Conservation (phyloP, 306 rosid species). For the Castanospermum australe region DNA sequence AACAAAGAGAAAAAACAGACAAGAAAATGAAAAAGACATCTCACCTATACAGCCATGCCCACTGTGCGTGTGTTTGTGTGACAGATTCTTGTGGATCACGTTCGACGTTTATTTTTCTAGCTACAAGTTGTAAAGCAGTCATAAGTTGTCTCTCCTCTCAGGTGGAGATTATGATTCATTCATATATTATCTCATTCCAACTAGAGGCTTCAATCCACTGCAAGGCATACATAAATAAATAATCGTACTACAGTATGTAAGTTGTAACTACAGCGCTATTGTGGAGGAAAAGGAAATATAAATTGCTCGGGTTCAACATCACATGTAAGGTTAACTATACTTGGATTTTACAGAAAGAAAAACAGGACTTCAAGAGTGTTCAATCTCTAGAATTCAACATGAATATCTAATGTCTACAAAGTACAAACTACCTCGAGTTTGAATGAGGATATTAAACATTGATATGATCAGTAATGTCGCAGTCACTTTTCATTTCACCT, state of each 20-base stretch:
- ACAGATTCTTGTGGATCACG: slow-evolving; percentile 18
- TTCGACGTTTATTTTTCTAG: not conserved
- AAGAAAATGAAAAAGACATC: slow-evolving; percentile 24
- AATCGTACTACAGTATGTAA: no score
- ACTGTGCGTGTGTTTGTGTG: not conserved
- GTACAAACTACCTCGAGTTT: not conserved
- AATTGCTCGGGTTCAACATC: slow-evolving; percentile 10
- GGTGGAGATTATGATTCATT: slow-evolving; percentile 1
- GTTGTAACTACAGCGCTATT: not conserved
- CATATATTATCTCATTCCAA: not conserved
- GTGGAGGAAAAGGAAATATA: slow-evolving; percentile 12
- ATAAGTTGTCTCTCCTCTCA: not conserved
- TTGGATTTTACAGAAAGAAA: not conserved
- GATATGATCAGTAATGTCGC: not conserved
- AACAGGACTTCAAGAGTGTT: not conserved
- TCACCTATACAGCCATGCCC: slow-evolving; percentile 22
- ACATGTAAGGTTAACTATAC: slow-evolving; percentile 4
- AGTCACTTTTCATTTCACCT: slow-evolving; percentile 15
- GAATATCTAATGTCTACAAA: not conserved
- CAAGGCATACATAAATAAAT: not conserved
- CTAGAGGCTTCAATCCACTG: not conserved
- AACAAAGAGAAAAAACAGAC: not conserved
- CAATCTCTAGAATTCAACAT: not conserved
- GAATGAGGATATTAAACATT: not conserved
- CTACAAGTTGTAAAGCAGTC: not conserved